These are phyloP conservation scores for Podospora appendiculata DNA, from an alignment of 495 filamentous ascomycete species.

Conservation along the genomic window DNA sequence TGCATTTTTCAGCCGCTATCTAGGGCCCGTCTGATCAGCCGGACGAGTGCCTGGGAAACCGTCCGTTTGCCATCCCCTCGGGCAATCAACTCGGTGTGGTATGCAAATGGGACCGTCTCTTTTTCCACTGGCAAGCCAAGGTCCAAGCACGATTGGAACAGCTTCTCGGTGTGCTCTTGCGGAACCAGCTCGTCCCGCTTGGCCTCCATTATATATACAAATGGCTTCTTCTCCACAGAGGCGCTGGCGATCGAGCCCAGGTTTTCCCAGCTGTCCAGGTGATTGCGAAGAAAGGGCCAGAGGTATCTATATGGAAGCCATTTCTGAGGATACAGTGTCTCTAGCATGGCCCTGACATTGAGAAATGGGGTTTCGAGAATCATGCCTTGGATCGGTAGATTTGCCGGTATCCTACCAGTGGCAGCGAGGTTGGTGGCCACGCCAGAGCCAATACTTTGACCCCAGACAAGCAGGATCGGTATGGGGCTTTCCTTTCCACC, in stretches of 20 bases:
- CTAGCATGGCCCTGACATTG: constrained; percentile 65
- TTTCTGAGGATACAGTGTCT: constrained; percentile 68
- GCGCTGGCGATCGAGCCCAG: constrained; percentile 24
- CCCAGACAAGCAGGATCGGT: constrained; percentile 60
- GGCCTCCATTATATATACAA: constrained; percentile 53
- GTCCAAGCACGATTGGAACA: constrained; percentile 36
- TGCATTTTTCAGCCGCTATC: constrained; percentile 1
- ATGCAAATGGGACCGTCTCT: constrained; percentile 28
- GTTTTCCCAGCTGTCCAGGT: constrained; percentile 39
- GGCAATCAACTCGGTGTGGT: constrained; percentile 39
- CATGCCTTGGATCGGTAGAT: constrained; percentile 34
- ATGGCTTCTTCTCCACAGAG: constrained; percentile 16
- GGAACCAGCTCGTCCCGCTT: constrained; percentile 65
- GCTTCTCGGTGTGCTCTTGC: constrained; percentile 41
- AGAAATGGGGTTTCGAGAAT: constrained; percentile 73
- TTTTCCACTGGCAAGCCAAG: constrained; percentile 31
- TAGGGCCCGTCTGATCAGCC: constrained; percentile 11
- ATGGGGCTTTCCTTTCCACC: constrained; percentile 9
- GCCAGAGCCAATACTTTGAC: constrained; percentile 66
- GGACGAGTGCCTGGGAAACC: constrained; percentile 26
- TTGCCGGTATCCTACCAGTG: constrained; percentile 9
- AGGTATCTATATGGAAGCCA: constrained; percentile 65
- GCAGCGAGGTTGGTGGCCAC: constrained; percentile 46
- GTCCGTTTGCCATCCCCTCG: constrained; percentile 33
- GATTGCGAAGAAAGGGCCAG: constrained; percentile 41